Base-by-base conservation (phyloP, 1,139 yeast species). In the Blastobotrys serpentis region DNA sequence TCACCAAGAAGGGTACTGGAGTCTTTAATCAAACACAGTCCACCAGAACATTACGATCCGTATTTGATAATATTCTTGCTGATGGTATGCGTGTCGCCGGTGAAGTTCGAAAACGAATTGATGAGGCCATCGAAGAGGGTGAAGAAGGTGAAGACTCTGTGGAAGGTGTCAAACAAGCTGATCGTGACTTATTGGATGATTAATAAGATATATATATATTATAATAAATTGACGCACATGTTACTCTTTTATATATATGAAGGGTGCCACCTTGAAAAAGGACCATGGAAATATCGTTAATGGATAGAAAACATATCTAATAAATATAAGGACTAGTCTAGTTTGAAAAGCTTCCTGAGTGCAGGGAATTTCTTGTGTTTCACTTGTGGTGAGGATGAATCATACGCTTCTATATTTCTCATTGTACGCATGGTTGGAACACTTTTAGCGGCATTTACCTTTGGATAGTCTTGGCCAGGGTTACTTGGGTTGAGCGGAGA, bases 81-180 rank as follows among this genome's bases (percentile, higher is more conserved):
- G 98, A 92, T 66, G 96, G 97, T 3, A 76, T 87, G 64, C 80
- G 90, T 49, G 95, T 90, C 13, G 97, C 98, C 0, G 81, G 78
- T 48, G 90, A 86, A 62, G 95, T 90, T 1, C 81, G 92, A 56
- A 82, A 84, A 57, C 81, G 96, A 55, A 88, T 87, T 78, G 96
- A 89, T 63, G 83, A 81, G 42, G 48, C 51, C 23, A 48, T 50
- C 22, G 58, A 53, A 18, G 56, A 53, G 14, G 57, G 58, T 37
- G 57, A 54, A 4, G 63, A 55, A 7, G 62, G 60, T 32, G 62
- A 58, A 17, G 69, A 60, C 16, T 58, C 57, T 10, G 62, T 54
- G 6, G 69, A 56, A 6, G 69, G 60, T 13, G 66, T 60, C 11
- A 51, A 57, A 18, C 70, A 68, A 37, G 59, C 62, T 8, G 74